Evolutionary conservation across 768 basidiomycete genomes (phyloP), one percentile per base, ranked within the genome.

Genomic region (Ramaria sp.): DNA sequence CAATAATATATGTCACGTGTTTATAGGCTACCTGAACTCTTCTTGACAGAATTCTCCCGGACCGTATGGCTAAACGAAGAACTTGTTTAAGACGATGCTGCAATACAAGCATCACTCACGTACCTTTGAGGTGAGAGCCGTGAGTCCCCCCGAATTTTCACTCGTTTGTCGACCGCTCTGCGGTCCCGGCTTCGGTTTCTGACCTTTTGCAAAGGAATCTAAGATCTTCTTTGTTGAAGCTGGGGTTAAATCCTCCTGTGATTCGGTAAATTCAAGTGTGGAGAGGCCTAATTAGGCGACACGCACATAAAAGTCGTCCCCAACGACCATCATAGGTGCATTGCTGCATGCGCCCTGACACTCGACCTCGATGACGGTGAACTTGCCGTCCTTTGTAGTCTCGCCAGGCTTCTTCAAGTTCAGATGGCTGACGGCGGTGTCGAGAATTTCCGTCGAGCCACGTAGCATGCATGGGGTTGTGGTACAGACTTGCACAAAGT

Each of bases 271-370:
- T 17, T 17, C 30, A 42, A 47, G 39, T 12, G 3, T 39, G 31
- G 31, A 22, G 46, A 19, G 45, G n/a, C n/a, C 31, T 12, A 45
- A 49, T 27, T 13, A 9, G 30, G 30, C 13, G 41, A 19, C n/a
- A 72, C 87, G 60, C 66, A 91, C 92, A 69, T 96, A 99, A 75
- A 93, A 99, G 69, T 98, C 92, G 66, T 99, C 96, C 27, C 87
- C 86, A 64, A 99, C 78, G 59, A 85, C 92, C 71, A 99, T 76
- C 96, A 98, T 98, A 46, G 90, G 91, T 27, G 92, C 96, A 72
- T 97, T 99, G 64, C 88, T 91, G 75, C 96, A 99, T 54, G 96
- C 95, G 57, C 96, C 96, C 66, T 97, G 86, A 71, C 96, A 99
- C 73, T 99, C 96, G 30, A 98, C 96, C 71, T 99, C 96, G 57